Evolutionary conservation across 2,329 filamentous ascomycete genomes (phyloP), one percentile per base, ranked within the genome.

Genomic region (Hypoxylon sp.): DNA sequence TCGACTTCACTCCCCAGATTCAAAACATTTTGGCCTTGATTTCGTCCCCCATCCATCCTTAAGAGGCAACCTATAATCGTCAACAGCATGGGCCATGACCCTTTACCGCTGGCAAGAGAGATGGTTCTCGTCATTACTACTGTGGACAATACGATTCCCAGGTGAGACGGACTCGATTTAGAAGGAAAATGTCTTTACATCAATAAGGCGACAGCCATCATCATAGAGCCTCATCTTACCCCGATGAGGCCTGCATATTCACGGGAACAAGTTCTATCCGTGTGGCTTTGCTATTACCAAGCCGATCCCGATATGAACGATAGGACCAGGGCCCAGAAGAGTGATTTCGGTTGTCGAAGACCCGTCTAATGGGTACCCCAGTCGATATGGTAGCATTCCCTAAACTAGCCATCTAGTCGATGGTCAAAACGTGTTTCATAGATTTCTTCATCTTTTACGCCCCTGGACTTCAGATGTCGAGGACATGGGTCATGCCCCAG

Each of bases 361-460:
- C 65, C 70, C 72, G 68, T 63, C 67, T 65, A 48, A 59, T 68
- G 52, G 60, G 55, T 9, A 67, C 65, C 68, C 68, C 38, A 48
- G 65, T 67, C 50, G 43, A 58, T 25, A 56, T 69, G 49, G 68
- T 64, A 67, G 64, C 56, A 66, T 67, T 70, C 67, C 71, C 62
- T 50, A 71, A 68, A 21, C 63, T 19, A 52, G 60, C 51, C 52
- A 62, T 68, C 68, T 55, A 60, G 62, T 32, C 58, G 32, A 66
- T 68, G 66, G 72, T 69, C 74, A 72, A 78, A 77, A 77, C 73
- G 74, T 76, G 74, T 77, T 78, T 78, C 74, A 77, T 71, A 68
- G 67, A 65, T 67, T 71, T 72, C 67, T 65, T 71, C 59, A 65
- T 68, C 63, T 70, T 70, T 65, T 52, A 46, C 68, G 52, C 72